Conservation (phyloP, 257 asterid species). For the Salvia splendens region DNA sequence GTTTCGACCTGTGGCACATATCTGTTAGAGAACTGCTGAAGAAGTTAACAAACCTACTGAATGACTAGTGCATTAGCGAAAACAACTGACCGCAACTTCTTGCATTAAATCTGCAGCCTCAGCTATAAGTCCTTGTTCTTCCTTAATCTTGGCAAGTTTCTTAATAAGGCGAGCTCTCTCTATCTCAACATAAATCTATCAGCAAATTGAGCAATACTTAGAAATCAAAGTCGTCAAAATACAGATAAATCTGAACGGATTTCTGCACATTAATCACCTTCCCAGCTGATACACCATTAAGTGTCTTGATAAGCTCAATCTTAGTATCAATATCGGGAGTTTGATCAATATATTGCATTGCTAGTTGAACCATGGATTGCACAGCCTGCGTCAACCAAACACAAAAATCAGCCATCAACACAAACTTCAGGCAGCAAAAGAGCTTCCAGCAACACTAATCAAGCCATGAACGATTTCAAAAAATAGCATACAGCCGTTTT, state of each 20-base stretch:
- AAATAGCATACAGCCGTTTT: background rate
- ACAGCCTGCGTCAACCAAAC: conserved; percentile 64
- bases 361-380: conserved; percentile 94
- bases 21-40: conserved; percentile 9
- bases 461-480: background rate
- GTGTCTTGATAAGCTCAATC: conserved; percentile 85
- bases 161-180: conserved; percentile 94
- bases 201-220: conserved; percentile 11
- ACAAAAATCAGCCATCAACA: background rate
- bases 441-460: background rate
- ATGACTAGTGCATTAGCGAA: conserved; percentile 11
- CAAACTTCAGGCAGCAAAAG: conserved; percentile 21
- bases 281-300: conserved; percentile 87
- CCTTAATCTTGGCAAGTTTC: conserved; percentile 87
- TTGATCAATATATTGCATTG: conserved; percentile 89
- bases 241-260: background rate
- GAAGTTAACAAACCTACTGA: background rate
- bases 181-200: conserved; percentile 90
- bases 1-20: conserved; percentile 72
- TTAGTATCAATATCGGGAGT: conserved; percentile 86
- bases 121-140: conserved; percentile 79
- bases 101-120: conserved; percentile 99
- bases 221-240: conserved; percentile 1
- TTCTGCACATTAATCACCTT: conserved; percentile 51
- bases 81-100: conserved; percentile 89